Percentiles rank a stretch among this genome's conserved stretches.
These are phyloP conservation scores for Suillus cothurnatus DNA, from an alignment of 768 basidiomycete species.

Conservation along the genomic window DNA sequence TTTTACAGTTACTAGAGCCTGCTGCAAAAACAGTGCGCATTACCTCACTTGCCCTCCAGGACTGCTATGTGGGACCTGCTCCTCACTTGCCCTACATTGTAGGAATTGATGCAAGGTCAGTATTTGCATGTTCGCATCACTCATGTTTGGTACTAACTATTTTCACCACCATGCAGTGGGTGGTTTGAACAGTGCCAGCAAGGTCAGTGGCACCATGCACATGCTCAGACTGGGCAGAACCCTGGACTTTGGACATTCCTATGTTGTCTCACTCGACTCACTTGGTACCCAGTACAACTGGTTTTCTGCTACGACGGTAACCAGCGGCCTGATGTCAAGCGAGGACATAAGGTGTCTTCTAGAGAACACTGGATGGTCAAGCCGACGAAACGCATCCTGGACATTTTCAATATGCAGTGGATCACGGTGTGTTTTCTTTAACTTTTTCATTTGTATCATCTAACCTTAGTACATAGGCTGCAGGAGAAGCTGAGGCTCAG, in stretches of 20 bases:
- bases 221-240: conserved; percentile 1
- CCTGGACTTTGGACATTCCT: not conserved
- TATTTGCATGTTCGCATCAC: too few relatives aligned
- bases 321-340: not conserved
- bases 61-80: not conserved
- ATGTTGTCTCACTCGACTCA: not conserved
- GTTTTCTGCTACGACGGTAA: not conserved
- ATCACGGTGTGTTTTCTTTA: not conserved
- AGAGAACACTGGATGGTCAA: not conserved
- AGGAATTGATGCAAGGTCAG: not conserved
- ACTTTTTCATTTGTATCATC: not conserved
- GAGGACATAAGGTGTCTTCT: not conserved
- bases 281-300: not conserved
- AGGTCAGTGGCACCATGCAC: not conserved
- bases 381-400: not conserved
- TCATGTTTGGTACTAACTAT: too few relatives aligned
- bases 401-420: not conserved
- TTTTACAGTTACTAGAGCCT: not conserved
- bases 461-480: conserved; percentile 1
- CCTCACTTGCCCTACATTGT: not conserved
- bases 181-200: not conserved
- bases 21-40: not conserved
- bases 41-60: not conserved
- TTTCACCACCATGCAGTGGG: not conserved
- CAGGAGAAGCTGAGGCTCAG: conserved; percentile 4